Percentiles rank a stretch among this genome's conserved stretches.
phyloP scores from a whole-genome alignment of 2,329 filamentous ascomycete genomes.

The Ilyonectria mors-panacis region DNA sequence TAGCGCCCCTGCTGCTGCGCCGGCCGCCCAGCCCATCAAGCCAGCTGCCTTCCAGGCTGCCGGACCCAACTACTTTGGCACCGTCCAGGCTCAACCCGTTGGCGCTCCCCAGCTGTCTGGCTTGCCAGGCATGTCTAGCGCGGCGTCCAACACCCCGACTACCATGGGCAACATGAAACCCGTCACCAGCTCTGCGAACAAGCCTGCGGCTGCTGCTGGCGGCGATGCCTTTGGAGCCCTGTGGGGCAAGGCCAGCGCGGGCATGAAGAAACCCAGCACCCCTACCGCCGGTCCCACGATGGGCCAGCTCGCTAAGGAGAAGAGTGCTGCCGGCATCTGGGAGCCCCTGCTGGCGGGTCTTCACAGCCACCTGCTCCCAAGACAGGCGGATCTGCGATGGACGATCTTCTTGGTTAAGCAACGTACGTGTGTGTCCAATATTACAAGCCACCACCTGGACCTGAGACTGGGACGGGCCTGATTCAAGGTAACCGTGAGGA shows the following conservation, averaged over 20 bases:
- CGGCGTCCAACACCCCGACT: slow-evolving; percentile 54
- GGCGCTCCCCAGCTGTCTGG: slow-evolving; percentile 50
- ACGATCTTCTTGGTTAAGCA: slow-evolving; percentile 64
- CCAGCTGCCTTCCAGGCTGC: slow-evolving; percentile 77
- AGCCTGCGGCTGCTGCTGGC: slow-evolving; percentile 69
- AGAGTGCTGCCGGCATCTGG: slow-evolving; percentile 96
- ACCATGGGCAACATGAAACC: slow-evolving; percentile 65
- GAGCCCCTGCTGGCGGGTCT: slow-evolving; percentile 70
- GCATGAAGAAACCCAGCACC: slow-evolving; percentile 80
- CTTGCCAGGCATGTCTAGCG: slow-evolving; percentile 51
- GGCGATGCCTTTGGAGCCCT: slow-evolving; percentile 93
- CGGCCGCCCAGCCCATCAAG: slow-evolving; percentile 63
- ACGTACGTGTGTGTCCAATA: slow-evolving; percentile 17
- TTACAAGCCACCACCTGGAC: slow-evolving; percentile 36
- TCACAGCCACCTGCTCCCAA: slow-evolving; percentile 51
- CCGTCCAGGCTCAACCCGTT: slow-evolving; percentile 68
- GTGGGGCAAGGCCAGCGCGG: slow-evolving; percentile 82
- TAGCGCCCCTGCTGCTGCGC: slow-evolving; percentile 55
- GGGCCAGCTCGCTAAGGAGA: slow-evolving; percentile 97
- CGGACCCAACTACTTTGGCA: slow-evolving; percentile 96
- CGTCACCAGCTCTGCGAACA: slow-evolving; percentile 63
- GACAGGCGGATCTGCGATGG: slow-evolving; percentile 58
- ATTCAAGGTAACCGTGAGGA: slow-evolving; percentile 13
- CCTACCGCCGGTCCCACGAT: slow-evolving; percentile 80
- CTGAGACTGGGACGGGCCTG: slow-evolving; percentile 27